Percentiles rank a stretch among this genome's conserved stretches.
Conservation (phyloP, 148 eudicot genomes). For the Nyssa sinensis region DNA sequence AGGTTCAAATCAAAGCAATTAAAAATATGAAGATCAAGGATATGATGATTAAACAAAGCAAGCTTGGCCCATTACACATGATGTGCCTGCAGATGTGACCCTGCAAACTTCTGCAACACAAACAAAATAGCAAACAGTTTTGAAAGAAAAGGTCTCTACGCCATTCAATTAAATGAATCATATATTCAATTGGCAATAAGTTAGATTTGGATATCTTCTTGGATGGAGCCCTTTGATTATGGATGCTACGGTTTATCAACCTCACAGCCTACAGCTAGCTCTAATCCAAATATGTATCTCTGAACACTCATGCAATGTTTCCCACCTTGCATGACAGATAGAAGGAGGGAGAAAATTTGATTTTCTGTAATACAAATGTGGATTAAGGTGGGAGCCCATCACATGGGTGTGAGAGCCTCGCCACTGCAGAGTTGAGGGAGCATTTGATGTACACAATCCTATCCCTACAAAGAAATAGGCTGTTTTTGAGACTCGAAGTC, state of each 20-base stretch:
- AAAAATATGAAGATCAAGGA: background rate
- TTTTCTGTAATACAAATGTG: too few relatives aligned
- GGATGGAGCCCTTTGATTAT: constrained; percentile 17
- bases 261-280: too few relatives aligned
- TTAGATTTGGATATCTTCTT: background rate
- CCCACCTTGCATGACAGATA: too few relatives aligned
- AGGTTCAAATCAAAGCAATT: background rate
- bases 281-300: background rate
- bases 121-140: constrained; percentile 1
- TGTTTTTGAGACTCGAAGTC: too few relatives aligned
- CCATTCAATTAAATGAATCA: background rate
- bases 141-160: background rate
- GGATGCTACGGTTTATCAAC: background rate
- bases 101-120: background rate
- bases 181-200: background rate
- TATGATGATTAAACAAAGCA: background rate
- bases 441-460: too few relatives aligned
- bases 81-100: constrained; percentile 6
- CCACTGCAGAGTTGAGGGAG: too few relatives aligned
- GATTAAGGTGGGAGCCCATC: too few relatives aligned
- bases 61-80: constrained; percentile 10
- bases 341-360: too few relatives aligned
- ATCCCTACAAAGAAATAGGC: too few relatives aligned
- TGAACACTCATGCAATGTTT: too few relatives aligned
- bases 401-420: too few relatives aligned